These are phyloP conservation scores for Zygosaccharomyces gambellarensis DNA, from an alignment of 805 yeast species.

Conservation along the genomic window DNA sequence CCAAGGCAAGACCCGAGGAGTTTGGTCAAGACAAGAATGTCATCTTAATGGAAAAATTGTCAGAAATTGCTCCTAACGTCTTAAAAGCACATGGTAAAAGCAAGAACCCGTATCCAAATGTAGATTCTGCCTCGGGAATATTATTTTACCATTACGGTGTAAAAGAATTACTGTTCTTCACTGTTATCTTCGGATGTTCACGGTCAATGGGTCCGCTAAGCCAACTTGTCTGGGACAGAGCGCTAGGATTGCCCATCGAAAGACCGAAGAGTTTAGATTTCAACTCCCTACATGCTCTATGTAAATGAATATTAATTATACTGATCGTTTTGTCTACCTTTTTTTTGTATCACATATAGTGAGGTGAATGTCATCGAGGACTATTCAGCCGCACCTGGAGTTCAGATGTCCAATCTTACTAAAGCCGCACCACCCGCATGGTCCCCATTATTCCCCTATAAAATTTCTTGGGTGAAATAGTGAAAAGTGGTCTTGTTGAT, in stretches of 20 bases:
- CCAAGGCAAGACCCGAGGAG: constrained; percentile 46
- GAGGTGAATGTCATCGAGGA: not conserved
- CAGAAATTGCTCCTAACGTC: constrained; percentile 70
- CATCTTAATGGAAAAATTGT: constrained; percentile 59
- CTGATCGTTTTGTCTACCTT: not conserved
- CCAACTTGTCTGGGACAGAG: constrained; percentile 75
- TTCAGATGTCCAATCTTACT: not conserved
- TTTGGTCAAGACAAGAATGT: constrained; percentile 61
- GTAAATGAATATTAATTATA: constrained; percentile 3
- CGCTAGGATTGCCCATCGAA: constrained; percentile 73
- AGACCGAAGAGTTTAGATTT: constrained; percentile 55
- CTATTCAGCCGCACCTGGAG: not conserved
- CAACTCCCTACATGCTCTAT: constrained; percentile 14
- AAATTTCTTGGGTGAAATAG: not conserved
- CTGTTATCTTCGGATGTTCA: constrained; percentile 78
- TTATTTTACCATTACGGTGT: constrained; percentile 76
- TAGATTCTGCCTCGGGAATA: constrained; percentile 75
- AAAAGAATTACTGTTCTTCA: constrained; percentile 66
- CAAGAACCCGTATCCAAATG: constrained; percentile 82
- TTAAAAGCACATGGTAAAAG: constrained; percentile 76
- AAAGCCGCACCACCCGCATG: not conserved
- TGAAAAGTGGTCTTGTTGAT: not conserved
- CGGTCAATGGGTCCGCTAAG: constrained; percentile 76
- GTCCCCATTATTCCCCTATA: not conserved
- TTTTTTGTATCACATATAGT: not conserved